Conservation (phyloP, 2,329 filamentous ascomycete species). For the Thermothelomyces thermophilus region DNA sequence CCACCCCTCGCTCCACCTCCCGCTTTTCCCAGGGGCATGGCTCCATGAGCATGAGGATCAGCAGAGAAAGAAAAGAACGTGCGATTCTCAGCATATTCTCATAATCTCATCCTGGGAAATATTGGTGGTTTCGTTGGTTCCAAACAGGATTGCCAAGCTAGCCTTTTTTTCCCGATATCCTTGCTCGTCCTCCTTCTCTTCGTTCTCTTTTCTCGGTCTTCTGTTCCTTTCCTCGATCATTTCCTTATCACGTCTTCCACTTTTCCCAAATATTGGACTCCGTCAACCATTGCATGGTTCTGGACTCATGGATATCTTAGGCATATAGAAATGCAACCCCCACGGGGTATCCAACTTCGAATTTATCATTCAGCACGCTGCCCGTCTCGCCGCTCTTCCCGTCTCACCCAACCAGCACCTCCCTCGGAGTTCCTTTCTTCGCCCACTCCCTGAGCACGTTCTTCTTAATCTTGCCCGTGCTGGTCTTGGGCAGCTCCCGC, state of each 20-base stretch:
- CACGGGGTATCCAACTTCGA: background rate
- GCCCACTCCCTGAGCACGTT: slow-evolving; percentile 87
- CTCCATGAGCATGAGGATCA: no score
- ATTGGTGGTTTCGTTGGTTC: no score
- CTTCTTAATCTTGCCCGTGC: slow-evolving; percentile 95
- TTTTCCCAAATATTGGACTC: no score
- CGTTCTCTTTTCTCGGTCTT: background rate
- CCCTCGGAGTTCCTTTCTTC: slow-evolving; percentile 35
- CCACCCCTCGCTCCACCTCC: no score
- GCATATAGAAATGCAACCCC: no score
- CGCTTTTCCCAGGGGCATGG: no score
- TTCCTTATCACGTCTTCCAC: background rate
- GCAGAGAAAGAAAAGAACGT: no score
- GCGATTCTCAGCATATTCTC: no score
- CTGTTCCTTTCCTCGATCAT: background rate
- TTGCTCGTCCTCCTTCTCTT: background rate
- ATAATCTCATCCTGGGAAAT: no score
- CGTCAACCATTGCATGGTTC: background rate
- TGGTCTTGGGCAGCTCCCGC: slow-evolving; percentile 88
- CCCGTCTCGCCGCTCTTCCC: background rate
- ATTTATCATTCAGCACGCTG: background rate
- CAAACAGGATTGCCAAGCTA: no score
- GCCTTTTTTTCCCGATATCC: background rate
- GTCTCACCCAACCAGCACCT: slow-evolving; percentile 6
- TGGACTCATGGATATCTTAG: no score